Evolutionary conservation across 345 rosid species (phyloP).

Genomic region (Brassica juncea): DNA sequence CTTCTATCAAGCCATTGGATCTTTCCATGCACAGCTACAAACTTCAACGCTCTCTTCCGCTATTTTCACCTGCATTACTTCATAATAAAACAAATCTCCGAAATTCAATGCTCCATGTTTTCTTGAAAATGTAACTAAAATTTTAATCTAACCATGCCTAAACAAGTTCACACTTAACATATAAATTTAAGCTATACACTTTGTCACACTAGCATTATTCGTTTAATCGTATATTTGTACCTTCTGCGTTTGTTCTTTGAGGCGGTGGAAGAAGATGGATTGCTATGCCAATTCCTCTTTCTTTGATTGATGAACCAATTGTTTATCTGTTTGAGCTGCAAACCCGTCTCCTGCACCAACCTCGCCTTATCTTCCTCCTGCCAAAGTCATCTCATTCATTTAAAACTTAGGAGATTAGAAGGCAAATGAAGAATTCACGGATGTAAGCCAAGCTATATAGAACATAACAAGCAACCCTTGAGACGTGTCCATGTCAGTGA

Average conservation of each 20-base stretch:
- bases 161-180: background rate
- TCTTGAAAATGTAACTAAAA: conserved; percentile 16
- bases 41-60: conserved; percentile 39
- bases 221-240: conserved; percentile 21
- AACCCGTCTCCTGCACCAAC: conserved; percentile 91
- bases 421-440: background rate
- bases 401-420: background rate
- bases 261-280: conserved; percentile 71
- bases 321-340: conserved; percentile 93
- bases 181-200: background rate
- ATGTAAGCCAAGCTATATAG: background rate
- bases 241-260: conserved; percentile 87
- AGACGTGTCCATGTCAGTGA: background rate
- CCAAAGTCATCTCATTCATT: conserved; percentile 1
- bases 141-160: background rate
- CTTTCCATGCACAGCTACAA: conserved; percentile 21
- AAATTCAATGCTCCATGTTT: conserved; percentile 6
- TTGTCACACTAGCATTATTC: background rate
- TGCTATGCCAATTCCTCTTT: conserved; percentile 97
- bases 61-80: conserved; percentile 42
- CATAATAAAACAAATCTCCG: conserved; percentile 20
- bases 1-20: conserved; percentile 18
- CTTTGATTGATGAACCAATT: conserved; percentile 99
- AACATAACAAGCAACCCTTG: background rate
- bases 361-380: conserved; percentile 98